Base-by-base conservation (phyloP, 1,284 basidiomycete species). In the Leccinum subspadiceum region DNA sequence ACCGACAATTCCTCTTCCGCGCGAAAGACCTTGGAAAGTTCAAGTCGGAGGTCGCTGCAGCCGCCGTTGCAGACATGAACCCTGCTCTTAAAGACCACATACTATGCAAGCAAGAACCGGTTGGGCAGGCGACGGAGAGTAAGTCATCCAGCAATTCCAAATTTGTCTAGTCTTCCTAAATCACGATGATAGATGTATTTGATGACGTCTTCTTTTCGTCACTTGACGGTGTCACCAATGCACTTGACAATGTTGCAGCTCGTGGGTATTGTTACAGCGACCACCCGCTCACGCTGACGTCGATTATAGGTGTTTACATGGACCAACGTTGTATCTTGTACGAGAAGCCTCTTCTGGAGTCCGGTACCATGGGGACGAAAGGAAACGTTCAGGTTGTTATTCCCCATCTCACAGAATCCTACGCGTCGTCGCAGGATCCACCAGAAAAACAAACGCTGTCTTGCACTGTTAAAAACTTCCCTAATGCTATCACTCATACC, bases 391-490 rank as follows among this genome's bases (percentile, higher is more conserved):
- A 99, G 78, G 96, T 99, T 62, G 86, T 99, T 62, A 84, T 98
- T 53, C 98, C 97, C 20, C 87, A 98, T 76, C 71, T 99, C 55
- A 98, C 97, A 39, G 97, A 99, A 77, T 98, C 95, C 13, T 99
- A 99, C 76, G 91, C 93, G 22, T 98, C 96, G 5, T 98, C 96
- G 20, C 97, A 99, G 78, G 97, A 99, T 75, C 97, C 97, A 50
- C 97, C 97, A 17, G 98, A 99, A 79, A 99, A 98, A 79, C 93
- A 96, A 72, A 91, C 96, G 13, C 94, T 98, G 9, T 94, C 94
- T 46, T 99, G 98, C 78, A 99, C 97, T 8, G 92, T 99, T 72
- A 99, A 98, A 80, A 98, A 95, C 78, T 99, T 99, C 86, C 97
- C 97, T 31, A 98, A 99, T 74, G 90, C 92, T 37, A 99, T 99